Percentiles rank a stretch among this genome's conserved stretches.
Evolutionary conservation across 192 early-diverging fungal genomes (phyloP).

Genomic region (Chytriomyces sp.): DNA sequence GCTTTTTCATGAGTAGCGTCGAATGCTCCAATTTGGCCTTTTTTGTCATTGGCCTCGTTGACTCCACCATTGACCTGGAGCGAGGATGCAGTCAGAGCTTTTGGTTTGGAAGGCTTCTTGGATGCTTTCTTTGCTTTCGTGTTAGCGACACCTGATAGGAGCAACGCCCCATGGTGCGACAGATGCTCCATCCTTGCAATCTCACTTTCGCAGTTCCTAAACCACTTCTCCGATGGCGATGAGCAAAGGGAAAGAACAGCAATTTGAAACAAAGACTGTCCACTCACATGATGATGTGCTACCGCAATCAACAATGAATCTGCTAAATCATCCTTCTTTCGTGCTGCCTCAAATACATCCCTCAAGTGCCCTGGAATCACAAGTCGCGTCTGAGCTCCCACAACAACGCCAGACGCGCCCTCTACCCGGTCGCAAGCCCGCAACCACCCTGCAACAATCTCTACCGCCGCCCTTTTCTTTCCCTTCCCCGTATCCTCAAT

Average conservation of each 20-base stretch:
- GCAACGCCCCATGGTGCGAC: too few relatives aligned
- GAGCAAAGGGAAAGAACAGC: too few relatives aligned
- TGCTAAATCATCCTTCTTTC: constrained; percentile 27
- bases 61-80: too few relatives aligned
- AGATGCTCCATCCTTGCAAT: neutral
- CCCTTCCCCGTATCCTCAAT: neutral
- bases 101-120: too few relatives aligned
- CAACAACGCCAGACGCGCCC: too few relatives aligned
- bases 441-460: neutral
- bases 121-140: too few relatives aligned
- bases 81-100: too few relatives aligned
- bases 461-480: constrained; percentile 4
- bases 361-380: neutral
- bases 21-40: too few relatives aligned
- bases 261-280: neutral
- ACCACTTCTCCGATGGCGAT: too few relatives aligned
- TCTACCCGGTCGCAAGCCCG: neutral
- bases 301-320: constrained; percentile 18
- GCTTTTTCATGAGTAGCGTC: too few relatives aligned
- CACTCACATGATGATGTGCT: constrained; percentile 7
- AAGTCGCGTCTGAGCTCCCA: neutral
- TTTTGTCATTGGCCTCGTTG: too few relatives aligned
- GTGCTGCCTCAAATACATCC: neutral
- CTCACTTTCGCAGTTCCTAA: neutral
- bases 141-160: too few relatives aligned